A percentile compares a stretch with the other conserved stretches of the same genome.
Conservation (phyloP, 2,329 filamentous ascomycete genomes). For the Claviceps quebecensis region DNA sequence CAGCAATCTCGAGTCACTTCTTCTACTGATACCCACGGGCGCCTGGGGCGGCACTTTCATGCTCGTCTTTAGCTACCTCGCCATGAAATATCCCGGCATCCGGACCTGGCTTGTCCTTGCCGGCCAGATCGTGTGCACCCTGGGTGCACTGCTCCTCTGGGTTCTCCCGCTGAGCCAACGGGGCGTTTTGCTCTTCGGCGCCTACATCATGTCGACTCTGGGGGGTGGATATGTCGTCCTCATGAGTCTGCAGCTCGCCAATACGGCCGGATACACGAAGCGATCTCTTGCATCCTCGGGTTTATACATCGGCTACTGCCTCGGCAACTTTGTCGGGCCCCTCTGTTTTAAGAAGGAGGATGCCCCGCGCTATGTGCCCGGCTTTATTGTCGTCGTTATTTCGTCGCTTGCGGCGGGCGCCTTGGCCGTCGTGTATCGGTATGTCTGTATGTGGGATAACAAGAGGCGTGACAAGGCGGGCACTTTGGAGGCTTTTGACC, state of each 20-base stretch:
- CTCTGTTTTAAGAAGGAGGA: slow-evolving; percentile 21
- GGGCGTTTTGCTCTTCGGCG: background rate
- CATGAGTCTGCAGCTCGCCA: slow-evolving; percentile 14
- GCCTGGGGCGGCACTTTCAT: background rate
- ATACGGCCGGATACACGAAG: slow-evolving; percentile 4
- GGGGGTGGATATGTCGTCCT: background rate
- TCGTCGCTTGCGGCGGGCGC: background rate
- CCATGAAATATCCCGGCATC: background rate
- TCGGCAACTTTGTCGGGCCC: slow-evolving; percentile 30
- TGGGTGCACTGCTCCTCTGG: background rate
- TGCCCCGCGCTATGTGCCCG: slow-evolving; percentile 32
- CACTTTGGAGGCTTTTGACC: background rate
- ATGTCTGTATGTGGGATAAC: slow-evolving; percentile 1
- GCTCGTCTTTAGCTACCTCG: background rate
- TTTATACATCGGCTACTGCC: slow-evolving; percentile 20
- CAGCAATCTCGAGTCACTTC: slow-evolving; percentile 25
- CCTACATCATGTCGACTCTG: background rate
- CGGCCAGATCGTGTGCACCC: background rate
- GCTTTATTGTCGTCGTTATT: slow-evolving; percentile 18
- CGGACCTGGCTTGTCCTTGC: background rate
- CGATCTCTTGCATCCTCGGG: background rate
- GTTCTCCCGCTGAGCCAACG: background rate
- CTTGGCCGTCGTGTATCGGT: background rate
- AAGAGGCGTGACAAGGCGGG: background rate
- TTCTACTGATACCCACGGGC: slow-evolving; percentile 36